phyloP scores from a whole-genome alignment of 345 rosid genomes.

The Barbarea vulgaris region DNA sequence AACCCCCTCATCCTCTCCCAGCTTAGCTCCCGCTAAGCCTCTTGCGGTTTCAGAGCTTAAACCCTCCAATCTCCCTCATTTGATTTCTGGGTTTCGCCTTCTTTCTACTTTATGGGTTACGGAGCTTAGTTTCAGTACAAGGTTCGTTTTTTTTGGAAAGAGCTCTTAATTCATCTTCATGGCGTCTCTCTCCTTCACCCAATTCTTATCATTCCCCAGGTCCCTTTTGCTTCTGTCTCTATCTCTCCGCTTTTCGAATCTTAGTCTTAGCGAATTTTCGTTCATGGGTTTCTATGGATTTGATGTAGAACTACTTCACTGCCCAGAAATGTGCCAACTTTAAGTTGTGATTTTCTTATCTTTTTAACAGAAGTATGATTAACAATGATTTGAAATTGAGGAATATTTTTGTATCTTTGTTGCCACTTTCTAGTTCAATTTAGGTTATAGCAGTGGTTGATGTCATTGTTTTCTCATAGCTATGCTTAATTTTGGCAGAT shows the following conservation, averaged over 20 bases:
- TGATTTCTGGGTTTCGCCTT: not conserved
- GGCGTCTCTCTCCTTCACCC: slow-evolving; percentile 70
- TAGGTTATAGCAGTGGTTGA: not conserved
- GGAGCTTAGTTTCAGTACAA: slow-evolving; percentile 14
- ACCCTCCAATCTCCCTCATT: slow-evolving; percentile 32
- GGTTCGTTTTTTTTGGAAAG: not conserved
- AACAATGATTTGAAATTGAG: not conserved
- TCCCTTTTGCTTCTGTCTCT: slow-evolving; percentile 37
- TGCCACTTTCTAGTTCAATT: slow-evolving; percentile 9
- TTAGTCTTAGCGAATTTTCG: not conserved
- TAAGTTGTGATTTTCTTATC: slow-evolving; percentile 9
- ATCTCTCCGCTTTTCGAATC: not conserved
- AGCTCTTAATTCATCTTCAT: slow-evolving; percentile 46
- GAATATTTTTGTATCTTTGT: not conserved
- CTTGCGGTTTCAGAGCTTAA: slow-evolving; percentile 35
- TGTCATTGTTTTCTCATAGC: slow-evolving; percentile 18
- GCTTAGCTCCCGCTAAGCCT: slow-evolving; percentile 28
- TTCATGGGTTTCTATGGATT: not conserved
- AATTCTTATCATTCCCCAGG: slow-evolving; percentile 68
- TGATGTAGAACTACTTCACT: not conserved
- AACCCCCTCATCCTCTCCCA: slow-evolving; percentile 41
- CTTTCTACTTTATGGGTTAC: slow-evolving; percentile 31
- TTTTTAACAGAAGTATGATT: not conserved
- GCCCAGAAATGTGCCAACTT: slow-evolving; percentile 13
- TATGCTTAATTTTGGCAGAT: slow-evolving; percentile 49